Evolutionary conservation across 73 alveolate genomes (phyloP).

Genomic region (Blepharisma japonicum): DNA sequence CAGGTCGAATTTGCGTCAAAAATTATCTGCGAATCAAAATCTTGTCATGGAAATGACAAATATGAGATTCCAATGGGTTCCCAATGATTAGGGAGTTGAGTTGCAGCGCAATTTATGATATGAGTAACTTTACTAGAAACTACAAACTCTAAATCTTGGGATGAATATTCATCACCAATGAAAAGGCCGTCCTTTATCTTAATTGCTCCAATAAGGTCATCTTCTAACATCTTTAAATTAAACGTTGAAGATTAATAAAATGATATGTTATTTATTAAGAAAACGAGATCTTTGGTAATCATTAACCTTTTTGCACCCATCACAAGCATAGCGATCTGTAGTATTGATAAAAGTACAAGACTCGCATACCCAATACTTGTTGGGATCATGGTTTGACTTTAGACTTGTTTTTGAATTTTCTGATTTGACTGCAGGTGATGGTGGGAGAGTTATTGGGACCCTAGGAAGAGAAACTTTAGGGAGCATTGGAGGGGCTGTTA

Average conservation of each 20-base stretch:
- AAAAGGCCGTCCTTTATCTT: constrained; percentile 81
- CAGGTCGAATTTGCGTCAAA: constrained; percentile 88
- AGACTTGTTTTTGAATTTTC: no score
- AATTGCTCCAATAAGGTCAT: constrained; percentile 60
- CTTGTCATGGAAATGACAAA: constrained; percentile 90
- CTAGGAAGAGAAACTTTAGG: no score
- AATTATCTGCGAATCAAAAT: constrained; percentile 75
- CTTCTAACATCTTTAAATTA: constrained; percentile 7
- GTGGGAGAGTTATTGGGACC: no score
- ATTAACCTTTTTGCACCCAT: no score
- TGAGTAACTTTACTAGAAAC: constrained; percentile 75
- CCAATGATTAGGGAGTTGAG: constrained; percentile 86
- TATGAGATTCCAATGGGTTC: constrained; percentile 87
- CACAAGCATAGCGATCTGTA: no score
- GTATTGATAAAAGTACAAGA: no score
- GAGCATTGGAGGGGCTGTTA: no score
- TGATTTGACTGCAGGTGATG: no score
- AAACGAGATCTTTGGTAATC: no score
- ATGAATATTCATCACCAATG: constrained; percentile 79
- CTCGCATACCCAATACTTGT: no score
- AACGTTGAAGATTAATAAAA: background rate
- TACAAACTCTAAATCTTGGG: constrained; percentile 77
- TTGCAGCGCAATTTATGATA: constrained; percentile 68
- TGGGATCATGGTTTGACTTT: no score
- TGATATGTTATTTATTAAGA: no score